Evolutionary conservation across 257 asterid genomes (phyloP).

Genomic region (Rubia yunnanensis): DNA sequence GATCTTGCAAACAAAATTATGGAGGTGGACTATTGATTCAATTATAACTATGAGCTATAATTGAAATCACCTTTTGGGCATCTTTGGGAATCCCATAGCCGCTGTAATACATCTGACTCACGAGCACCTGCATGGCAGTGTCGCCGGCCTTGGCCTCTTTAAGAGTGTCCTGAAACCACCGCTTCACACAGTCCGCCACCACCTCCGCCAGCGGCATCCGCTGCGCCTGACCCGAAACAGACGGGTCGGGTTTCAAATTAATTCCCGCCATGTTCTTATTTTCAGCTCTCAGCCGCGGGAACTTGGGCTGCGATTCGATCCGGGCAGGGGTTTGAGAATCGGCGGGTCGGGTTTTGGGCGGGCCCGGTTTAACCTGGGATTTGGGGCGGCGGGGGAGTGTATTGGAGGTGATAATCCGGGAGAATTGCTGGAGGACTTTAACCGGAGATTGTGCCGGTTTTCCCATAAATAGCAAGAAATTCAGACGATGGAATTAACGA

Average conservation of each 20-base stretch:
- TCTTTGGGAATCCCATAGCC: conserved; percentile 77
- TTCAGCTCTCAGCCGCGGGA: conserved; percentile 16
- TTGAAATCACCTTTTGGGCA: conserved; percentile 46
- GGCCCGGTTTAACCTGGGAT: conserved; percentile 32
- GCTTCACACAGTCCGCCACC: conserved; percentile 75
- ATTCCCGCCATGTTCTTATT: conserved; percentile 42
- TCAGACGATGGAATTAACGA: background rate
- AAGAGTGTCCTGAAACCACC: conserved; percentile 90
- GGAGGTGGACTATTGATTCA: no score
- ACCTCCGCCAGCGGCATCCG: conserved; percentile 66
- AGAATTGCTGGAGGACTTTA: conserved; percentile 43
- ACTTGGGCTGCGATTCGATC: background rate
- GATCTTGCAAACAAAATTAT: no score
- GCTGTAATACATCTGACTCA: conserved; percentile 90
- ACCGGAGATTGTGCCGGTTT: conserved; percentile 50
- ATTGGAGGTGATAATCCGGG: conserved; percentile 41
- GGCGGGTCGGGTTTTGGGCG: conserved; percentile 26
- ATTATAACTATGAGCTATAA: background rate
- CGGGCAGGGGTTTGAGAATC: conserved; percentile 11
- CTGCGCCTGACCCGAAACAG: conserved; percentile 29
- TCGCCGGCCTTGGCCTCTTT: conserved; percentile 92
- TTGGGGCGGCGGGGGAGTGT: conserved; percentile 33
- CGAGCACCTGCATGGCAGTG: conserved; percentile 80
- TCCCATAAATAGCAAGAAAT: conserved; percentile 42
- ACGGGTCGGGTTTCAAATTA: conserved; percentile 14